Base-by-base conservation (phyloP, 345 rosid genomes). In the Ailanthus altissimus region DNA sequence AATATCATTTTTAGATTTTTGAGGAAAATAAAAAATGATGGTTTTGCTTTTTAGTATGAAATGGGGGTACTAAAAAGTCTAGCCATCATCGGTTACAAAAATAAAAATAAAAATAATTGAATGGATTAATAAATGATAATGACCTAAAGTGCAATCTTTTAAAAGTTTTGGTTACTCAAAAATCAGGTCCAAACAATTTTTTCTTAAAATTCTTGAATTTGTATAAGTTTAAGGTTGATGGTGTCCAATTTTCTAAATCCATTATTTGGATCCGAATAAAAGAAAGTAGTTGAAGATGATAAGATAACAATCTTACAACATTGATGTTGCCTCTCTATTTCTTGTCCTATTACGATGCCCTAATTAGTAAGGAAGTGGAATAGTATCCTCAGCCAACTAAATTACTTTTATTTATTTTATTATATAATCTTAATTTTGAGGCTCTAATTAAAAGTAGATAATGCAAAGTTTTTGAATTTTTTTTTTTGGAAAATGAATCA, bases 321-420 rank as follows among this genome's bases (percentile, higher is more conserved):
- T 42, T 65, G 25, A 65, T 20, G 8, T 25, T 47, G n/a, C 40
- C 5, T 28, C 12, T 57, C 45, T n/a, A 0, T 67, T 56, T 6
- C 26, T 68, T 70, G 74, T 65, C 80, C 18, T 45, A 21, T 61
- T 73, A 32, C 5, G 67, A 50, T 72, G 72, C 80, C 77, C 68
- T 54, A 3, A 51, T 6, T 8, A 18, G 26, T 0, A 11, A 74
- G 81, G 67, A 78, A 74, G 42, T 49, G 1, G 63, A 53, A 25
- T 3, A n/a, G n/a, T 1, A 43, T 28, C n/a, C 70, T 57, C 57
- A 49, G 6, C 75, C 66, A 51, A 0, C 21, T 38, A 68, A 51
- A 58, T 59, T 60, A 26, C 12, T 1, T 23, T 11, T 11, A 26
- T 46, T 43, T 61, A 26, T 25, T 7, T 28, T 71, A 57, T 23